Evolutionary conservation across 2,329 filamentous ascomycete genomes (phyloP).

Genomic region (Pezicula radicicola): DNA sequence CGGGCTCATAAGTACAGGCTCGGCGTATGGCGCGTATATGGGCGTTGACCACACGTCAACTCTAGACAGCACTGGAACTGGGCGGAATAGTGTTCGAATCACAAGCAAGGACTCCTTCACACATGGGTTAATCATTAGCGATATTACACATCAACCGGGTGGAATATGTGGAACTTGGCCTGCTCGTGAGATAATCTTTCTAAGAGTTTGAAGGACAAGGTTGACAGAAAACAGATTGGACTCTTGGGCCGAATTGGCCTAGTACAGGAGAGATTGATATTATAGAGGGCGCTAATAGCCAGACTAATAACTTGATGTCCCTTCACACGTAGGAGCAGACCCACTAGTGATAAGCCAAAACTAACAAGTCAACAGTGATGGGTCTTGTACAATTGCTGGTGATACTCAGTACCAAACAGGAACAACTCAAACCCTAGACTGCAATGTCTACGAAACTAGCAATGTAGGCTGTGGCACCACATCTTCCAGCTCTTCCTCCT

Average conservation of each 20-base stretch:
- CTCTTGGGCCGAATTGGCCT: constrained; percentile 10
- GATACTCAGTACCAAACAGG: constrained; percentile 1
- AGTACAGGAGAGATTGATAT: constrained; percentile 31
- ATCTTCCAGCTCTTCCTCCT: constrained; percentile 14
- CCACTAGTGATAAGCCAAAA: constrained; percentile 4
- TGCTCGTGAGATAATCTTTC: constrained; percentile 35
- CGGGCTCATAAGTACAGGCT: constrained; percentile 16
- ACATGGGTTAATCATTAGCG: constrained; percentile 42
- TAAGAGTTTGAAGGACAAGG: constrained; percentile 21
- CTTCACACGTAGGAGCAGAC: constrained; percentile 52
- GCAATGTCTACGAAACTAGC: constrained; percentile 29
- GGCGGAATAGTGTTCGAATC: constrained; percentile 42
- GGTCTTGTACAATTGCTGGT: constrained; percentile 2
- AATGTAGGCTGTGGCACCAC: constrained; percentile 26
- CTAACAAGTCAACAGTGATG: constrained; percentile 31
- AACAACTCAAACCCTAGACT: constrained; percentile 34
- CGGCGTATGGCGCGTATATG: constrained; percentile 35
- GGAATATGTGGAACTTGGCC: constrained; percentile 15
- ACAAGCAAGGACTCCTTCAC: constrained; percentile 40
- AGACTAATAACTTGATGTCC: constrained; percentile 11
- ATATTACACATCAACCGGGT: constrained; percentile 44
- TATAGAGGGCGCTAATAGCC: constrained; percentile 43
- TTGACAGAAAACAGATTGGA: constrained; percentile 7
- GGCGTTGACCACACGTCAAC: constrained; percentile 41
- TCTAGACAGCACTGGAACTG: constrained; percentile 26